Evolutionary conservation across 139 green algal genomes (phyloP).

Genomic region (Chlamydomonas incerta): DNA sequence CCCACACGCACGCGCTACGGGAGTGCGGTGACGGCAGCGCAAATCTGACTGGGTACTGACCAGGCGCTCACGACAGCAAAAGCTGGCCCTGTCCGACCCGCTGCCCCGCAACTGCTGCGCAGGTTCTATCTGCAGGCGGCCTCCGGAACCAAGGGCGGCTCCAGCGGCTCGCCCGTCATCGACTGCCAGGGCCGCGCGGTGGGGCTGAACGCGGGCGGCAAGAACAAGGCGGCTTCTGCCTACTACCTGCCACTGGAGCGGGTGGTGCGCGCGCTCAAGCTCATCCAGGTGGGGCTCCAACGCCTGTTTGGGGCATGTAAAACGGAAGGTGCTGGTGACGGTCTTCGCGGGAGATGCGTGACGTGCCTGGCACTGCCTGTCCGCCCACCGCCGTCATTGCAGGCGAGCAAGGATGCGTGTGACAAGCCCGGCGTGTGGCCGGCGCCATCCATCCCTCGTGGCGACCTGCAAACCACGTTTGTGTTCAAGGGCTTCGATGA

Average conservation of each 20-base stretch:
- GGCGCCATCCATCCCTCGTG: conserved; percentile 64
- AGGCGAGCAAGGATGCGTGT: conserved; percentile 35
- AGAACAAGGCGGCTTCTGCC: conserved; percentile 87
- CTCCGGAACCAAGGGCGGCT: conserved; percentile 88
- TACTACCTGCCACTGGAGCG: conserved; percentile 93
- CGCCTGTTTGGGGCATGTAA: no score
- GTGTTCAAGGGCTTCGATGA: conserved; percentile 95
- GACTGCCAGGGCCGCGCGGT: conserved; percentile 84
- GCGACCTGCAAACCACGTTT: conserved; percentile 85
- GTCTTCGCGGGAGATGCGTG: no score
- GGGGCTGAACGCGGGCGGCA: conserved; percentile 90
- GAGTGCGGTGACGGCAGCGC: no score
- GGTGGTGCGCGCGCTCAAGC: conserved; percentile 80
- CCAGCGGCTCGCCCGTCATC: conserved; percentile 85
- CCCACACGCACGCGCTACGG: no score
- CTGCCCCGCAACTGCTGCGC: no score
- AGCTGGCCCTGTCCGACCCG: no score
- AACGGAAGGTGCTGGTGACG: no score
- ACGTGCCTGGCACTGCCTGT: no score
- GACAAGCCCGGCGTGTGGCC: conserved; percentile 47
- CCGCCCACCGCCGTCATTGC: no score
- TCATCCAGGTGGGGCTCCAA: conserved; percentile 72
- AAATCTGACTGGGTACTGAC: no score
- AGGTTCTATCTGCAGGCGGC: conserved; percentile 83
- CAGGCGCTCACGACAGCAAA: no score